Conservation (phyloP, 345 rosid species). For the Conringia planisiliqua region DNA sequence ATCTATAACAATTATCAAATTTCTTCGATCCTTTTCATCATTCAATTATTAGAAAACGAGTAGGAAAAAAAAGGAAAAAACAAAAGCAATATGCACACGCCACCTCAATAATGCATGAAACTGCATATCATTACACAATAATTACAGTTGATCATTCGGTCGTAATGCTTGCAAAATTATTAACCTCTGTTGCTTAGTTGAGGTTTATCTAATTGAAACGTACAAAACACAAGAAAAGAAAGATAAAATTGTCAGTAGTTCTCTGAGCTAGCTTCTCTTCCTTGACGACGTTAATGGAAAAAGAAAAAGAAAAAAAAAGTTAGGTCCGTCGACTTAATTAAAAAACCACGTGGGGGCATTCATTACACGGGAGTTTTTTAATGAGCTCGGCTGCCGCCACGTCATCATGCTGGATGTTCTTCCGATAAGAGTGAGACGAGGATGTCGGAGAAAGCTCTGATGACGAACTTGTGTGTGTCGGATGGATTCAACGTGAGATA, state of each 20-base stretch:
- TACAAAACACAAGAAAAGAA: neutral
- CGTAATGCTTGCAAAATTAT: neutral
- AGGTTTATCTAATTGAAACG: neutral
- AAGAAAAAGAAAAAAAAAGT: neutral
- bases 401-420: slow-evolving; percentile 11
- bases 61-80: neutral
- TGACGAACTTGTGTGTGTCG: slow-evolving; percentile 61
- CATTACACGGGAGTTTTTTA: neutral
- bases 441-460: slow-evolving; percentile 79
- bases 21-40: neutral
- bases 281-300: neutral
- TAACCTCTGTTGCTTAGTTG: neutral
- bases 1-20: neutral
- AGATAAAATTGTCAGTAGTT: slow-evolving; percentile 4
- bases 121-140: neutral
- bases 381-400: neutral
- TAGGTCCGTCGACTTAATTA: slow-evolving; percentile 7
- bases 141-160: neutral
- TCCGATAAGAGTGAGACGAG: slow-evolving; percentile 52
- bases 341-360: slow-evolving; percentile 15
- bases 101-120: neutral
- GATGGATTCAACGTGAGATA: slow-evolving; percentile 70
- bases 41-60: neutral
- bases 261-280: neutral
- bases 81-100: neutral